Evolutionary conservation across 2,329 filamentous ascomycete genomes (phyloP).

Genomic region (Trichoderma sp.): DNA sequence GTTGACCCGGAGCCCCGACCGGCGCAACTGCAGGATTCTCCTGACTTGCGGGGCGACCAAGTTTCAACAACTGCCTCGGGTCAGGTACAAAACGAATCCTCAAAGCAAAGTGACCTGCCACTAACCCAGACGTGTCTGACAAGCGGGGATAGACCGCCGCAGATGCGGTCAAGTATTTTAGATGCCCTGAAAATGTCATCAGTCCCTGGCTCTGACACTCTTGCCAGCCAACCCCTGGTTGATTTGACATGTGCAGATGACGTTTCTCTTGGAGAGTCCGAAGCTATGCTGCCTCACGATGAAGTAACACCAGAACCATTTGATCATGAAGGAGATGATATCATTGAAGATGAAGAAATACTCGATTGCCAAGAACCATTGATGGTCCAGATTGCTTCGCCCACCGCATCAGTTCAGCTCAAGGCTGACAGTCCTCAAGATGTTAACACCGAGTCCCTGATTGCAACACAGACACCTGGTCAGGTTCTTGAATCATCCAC

Average conservation of each 20-base stretch:
- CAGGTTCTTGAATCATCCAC: not conserved
- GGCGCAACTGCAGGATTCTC: slow-evolving; percentile 22
- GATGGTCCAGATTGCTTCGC: not conserved
- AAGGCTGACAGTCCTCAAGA: not conserved
- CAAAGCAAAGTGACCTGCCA: not conserved
- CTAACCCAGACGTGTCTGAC: not conserved
- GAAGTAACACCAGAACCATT: not conserved
- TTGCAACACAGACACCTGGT: not conserved
- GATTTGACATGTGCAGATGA: not conserved
- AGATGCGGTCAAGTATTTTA: not conserved
- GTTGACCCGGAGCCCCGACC: slow-evolving; percentile 22
- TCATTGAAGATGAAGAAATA: not conserved
- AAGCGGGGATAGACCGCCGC: not conserved
- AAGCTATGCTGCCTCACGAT: not conserved
- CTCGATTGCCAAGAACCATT: not conserved
- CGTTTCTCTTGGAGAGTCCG: not conserved
- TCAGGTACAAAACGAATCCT: not conserved
- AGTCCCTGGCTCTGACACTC: not conserved
- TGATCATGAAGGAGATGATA: not conserved
- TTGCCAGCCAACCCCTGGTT: not conserved
- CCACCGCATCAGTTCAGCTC: not conserved
- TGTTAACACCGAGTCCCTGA: not conserved
- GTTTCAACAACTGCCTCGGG: not conserved
- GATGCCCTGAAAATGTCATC: not conserved
- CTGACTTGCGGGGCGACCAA: not conserved